Evolutionary conservation across 495 filamentous ascomycete species (phyloP).

Genomic region (Evernia prunastri): DNA sequence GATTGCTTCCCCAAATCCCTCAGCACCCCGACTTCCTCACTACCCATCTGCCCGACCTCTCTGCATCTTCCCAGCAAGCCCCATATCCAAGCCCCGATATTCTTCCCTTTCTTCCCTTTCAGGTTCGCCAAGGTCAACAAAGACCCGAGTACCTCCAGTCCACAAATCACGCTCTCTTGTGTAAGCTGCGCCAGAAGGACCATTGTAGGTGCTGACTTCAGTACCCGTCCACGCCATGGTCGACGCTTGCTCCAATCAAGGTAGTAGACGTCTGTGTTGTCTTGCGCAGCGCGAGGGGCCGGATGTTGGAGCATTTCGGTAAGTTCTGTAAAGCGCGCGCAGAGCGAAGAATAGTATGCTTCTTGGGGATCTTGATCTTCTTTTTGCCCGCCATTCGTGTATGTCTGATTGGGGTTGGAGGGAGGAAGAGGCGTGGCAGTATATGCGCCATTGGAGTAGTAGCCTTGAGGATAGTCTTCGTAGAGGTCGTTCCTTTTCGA

Average conservation of each 20-base stretch:
- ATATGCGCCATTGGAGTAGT: constrained; percentile 68
- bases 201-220: constrained; percentile 24
- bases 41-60: constrained; percentile 42
- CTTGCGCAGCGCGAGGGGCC: constrained; percentile 37
- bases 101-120: constrained; percentile 42
- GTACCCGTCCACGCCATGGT: constrained; percentile 14
- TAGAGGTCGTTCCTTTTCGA: constrained; percentile 35
- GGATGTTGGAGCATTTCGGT: constrained; percentile 49
- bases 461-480: constrained; percentile 38
- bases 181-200: constrained; percentile 36
- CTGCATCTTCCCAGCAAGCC: constrained; percentile 44
- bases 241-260: not conserved
- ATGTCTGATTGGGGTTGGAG: constrained; percentile 8
- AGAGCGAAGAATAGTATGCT: constrained; percentile 58
- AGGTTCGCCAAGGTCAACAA: constrained; percentile 45
- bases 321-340: constrained; percentile 52
- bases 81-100: constrained; percentile 46
- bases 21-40: constrained; percentile 47
- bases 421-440: constrained; percentile 36
- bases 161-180: constrained; percentile 38
- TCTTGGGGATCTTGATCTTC: constrained; percentile 46
- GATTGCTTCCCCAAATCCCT: constrained; percentile 39
- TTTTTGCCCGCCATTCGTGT: constrained; percentile 24
- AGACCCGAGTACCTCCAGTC: constrained; percentile 32
- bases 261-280: not conserved